Evolutionary conservation across 305 asterid genomes (phyloP).

Genomic region (Fraxinus greggii): DNA sequence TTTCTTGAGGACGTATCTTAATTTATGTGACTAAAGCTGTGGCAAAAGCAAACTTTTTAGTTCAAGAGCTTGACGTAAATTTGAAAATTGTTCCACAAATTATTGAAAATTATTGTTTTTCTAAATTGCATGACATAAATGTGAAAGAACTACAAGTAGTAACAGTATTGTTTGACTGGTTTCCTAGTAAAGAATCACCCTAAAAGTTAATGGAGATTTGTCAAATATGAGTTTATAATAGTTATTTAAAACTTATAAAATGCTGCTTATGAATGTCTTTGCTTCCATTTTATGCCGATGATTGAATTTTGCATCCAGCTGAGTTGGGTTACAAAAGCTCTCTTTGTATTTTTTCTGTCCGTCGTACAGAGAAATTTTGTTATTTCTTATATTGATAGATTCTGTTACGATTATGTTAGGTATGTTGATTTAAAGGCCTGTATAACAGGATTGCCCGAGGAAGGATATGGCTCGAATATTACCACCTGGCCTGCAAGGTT

Average conservation of each 20-base stretch:
- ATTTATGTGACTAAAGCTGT: neutral
- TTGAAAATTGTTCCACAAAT: neutral
- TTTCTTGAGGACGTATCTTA: neutral
- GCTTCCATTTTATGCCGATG: neutral
- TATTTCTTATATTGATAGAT: conserved; percentile 14
- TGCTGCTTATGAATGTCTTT: neutral
- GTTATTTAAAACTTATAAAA: neutral
- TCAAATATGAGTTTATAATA: neutral
- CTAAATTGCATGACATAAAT: neutral
- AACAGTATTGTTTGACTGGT: neutral
- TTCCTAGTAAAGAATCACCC: neutral
- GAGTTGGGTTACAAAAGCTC: neutral
- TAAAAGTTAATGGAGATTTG: neutral
- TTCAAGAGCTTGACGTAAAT: neutral
- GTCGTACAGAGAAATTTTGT: neutral
- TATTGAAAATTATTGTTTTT: neutral
- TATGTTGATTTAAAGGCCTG: conserved; percentile 76
- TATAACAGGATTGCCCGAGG: conserved; percentile 69
- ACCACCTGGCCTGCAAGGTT: conserved; percentile 79
- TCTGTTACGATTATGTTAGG: conserved; percentile 42
- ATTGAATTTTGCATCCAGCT: neutral
- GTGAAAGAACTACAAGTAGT: neutral
- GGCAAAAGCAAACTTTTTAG: neutral
- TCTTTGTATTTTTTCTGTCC: neutral
- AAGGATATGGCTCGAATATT: conserved; percentile 71